Evolutionary conservation across 352 stramenopile species (phyloP).

Genomic region (Phytophthora citrophthora): DNA sequence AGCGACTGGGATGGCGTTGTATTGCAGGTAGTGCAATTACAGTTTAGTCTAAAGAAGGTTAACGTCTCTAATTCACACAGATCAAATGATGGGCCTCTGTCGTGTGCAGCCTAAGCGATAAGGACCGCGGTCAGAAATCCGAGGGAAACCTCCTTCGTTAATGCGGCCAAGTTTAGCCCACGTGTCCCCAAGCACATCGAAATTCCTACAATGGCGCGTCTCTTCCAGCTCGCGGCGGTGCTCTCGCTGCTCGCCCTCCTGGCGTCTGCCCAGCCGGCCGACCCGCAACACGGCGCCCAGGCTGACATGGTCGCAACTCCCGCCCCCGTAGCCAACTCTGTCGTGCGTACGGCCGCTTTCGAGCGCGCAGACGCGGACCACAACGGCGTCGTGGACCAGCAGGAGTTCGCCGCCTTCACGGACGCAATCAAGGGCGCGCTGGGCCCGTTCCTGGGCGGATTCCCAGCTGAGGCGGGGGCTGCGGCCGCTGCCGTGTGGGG

Average conservation of each 20-base stretch:
- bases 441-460: slow-evolving; percentile 49
- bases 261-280: slow-evolving; percentile 23
- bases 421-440: slow-evolving; percentile 58
- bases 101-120: too few species aligned
- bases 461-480: slow-evolving; percentile 16
- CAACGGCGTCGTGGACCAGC: slow-evolving; percentile 68
- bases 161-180: too few species aligned
- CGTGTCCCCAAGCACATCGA: slow-evolving; percentile 2
- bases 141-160: too few species aligned
- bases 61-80: too few species aligned
- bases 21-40: too few species aligned
- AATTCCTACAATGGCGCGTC: slow-evolving; percentile 12
- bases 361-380: slow-evolving; percentile 73
- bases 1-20: too few species aligned
- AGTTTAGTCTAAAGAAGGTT: too few species aligned
- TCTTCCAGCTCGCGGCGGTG: slow-evolving; percentile 29
- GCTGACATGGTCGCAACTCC: slow-evolving; percentile 20
- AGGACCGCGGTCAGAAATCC: too few species aligned
- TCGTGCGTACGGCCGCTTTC: slow-evolving; percentile 41
- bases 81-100: too few species aligned
- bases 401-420: slow-evolving; percentile 74
- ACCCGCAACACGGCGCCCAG: slow-evolving; percentile 20
- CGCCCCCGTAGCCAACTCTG: slow-evolving; percentile 13
- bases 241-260: slow-evolving; percentile 29
- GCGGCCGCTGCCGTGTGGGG: slow-evolving; percentile 17